Conservation (phyloP, 1,284 basidiomycete species). For the Melampsora larici-populina region DNA sequence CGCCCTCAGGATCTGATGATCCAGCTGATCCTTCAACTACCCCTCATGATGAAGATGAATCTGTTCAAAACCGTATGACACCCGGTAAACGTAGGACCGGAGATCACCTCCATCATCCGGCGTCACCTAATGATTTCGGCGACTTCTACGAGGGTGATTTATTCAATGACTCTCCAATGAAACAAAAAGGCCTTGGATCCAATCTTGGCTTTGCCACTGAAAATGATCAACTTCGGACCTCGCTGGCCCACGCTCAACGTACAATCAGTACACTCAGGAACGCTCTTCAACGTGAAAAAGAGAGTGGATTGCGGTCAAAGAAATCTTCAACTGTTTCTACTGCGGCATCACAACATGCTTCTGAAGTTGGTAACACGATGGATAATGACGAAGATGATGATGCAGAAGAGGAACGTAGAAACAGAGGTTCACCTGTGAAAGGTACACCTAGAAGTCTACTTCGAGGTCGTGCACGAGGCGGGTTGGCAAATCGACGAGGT, state of each 20-base stretch:
- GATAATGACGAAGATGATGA: conserved; percentile 44
- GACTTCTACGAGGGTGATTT: conserved; percentile 7
- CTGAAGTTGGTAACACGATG: conserved; percentile 43
- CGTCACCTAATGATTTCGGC: conserved; percentile 19
- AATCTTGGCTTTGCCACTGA: conserved; percentile 39
- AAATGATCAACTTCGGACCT: conserved; percentile 41
- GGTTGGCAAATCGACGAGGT: conserved; percentile 39
- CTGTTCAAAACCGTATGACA: conserved; percentile 44
- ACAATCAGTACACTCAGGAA: conserved; percentile 70
- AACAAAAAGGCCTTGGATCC: conserved; percentile 23
- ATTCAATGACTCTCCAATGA: conserved; percentile 13
- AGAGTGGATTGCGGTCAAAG: conserved; percentile 54
- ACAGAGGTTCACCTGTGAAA: conserved; percentile 36
- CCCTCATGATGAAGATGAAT: conserved; percentile 43
- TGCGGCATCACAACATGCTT: conserved; percentile 45
- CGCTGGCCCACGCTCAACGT: conserved; percentile 39
- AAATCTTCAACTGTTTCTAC: conserved; percentile 21
- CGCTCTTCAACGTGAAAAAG: conserved; percentile 73
- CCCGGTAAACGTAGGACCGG: conserved; percentile 44
- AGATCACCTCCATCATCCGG: conserved; percentile 27
- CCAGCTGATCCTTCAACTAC: not conserved
- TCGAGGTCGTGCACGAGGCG: conserved; percentile 29
- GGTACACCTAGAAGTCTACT: conserved; percentile 38
- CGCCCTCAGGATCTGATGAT: not conserved
- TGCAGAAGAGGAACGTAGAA: conserved; percentile 40